Conservation (phyloP, 208 protist genomes). For the Leishmania aethiopica region DNA sequence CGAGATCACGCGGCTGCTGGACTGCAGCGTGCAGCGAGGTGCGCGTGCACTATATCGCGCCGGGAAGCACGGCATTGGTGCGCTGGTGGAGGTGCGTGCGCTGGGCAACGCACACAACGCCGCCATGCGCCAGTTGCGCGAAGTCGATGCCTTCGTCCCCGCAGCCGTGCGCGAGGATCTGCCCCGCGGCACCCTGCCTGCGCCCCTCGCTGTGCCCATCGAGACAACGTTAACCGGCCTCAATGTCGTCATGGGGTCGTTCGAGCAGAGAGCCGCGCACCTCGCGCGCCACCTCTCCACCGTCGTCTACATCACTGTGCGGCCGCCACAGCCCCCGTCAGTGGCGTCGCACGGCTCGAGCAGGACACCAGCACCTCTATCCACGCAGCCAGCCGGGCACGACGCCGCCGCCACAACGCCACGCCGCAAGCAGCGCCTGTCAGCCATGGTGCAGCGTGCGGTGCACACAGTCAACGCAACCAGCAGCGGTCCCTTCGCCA, state of each 20-base stretch:
- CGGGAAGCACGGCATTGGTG: neutral
- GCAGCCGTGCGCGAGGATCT: conserved; percentile 1
- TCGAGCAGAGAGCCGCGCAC: neutral
- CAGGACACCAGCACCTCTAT: neutral
- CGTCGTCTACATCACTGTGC: conserved; percentile 20
- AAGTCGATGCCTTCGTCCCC: conserved; percentile 23
- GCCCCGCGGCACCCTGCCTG: neutral
- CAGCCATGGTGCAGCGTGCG: neutral
- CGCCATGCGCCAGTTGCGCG: conserved; percentile 8
- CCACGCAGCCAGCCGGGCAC: neutral
- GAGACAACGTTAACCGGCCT: neutral
- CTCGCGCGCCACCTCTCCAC: conserved; percentile 17
- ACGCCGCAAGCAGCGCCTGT: neutral
- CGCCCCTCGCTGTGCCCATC: neutral
- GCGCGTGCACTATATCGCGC: neutral
- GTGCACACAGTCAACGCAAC: neutral
- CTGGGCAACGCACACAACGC: conserved; percentile 11
- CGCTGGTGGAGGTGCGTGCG: neutral
- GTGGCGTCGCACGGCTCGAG: neutral
- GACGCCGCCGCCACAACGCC: neutral
- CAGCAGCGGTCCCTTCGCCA: conserved; percentile 7
- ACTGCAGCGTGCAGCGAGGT: neutral
- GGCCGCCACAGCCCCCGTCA: neutral
- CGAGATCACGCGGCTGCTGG: neutral
- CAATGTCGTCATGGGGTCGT: neutral